A percentile compares a stretch with the other conserved stretches of the same genome.
These are phyloP conservation scores for Aspergillus hiratsukae DNA, from an alignment of 2,329 filamentous ascomycete species.

Conservation along the genomic window DNA sequence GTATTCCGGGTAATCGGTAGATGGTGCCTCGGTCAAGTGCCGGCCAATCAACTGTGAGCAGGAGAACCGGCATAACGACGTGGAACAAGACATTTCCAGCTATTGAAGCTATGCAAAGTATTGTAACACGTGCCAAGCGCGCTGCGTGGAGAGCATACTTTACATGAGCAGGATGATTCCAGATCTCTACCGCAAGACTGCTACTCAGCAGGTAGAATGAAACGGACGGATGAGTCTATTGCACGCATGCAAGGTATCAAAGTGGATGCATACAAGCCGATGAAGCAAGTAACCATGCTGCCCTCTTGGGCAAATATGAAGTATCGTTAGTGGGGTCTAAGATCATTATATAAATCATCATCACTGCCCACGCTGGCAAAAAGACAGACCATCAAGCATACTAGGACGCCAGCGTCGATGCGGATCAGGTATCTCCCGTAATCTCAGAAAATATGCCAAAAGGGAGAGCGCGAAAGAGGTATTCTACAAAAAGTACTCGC, in stretches of 20 bases:
- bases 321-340: conserved; percentile 32
- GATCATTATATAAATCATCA: conserved; percentile 33
- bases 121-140: no score
- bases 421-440: conserved; percentile 17
- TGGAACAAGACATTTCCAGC: background rate
- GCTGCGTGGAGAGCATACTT: no score
- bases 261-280: background rate
- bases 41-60: background rate
- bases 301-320: conserved; percentile 4
- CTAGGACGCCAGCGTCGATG: conserved; percentile 34
- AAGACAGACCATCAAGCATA: conserved; percentile 12
- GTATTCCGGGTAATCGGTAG: background rate
- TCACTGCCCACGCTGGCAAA: conserved; percentile 14
- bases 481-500: conserved; percentile 46
- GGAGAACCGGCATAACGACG: background rate
- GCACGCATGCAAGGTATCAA: background rate
- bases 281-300: background rate
- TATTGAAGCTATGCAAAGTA: no score
- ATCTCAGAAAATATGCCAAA: conserved; percentile 8
- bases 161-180: no score
- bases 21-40: background rate
- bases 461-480: conserved; percentile 8
- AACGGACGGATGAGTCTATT: background rate
- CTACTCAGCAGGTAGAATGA: no score
- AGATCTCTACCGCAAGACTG: no score